Base-by-base conservation (phyloP, 2,329 filamentous ascomycete species). In the Fusarium siculi region DNA sequence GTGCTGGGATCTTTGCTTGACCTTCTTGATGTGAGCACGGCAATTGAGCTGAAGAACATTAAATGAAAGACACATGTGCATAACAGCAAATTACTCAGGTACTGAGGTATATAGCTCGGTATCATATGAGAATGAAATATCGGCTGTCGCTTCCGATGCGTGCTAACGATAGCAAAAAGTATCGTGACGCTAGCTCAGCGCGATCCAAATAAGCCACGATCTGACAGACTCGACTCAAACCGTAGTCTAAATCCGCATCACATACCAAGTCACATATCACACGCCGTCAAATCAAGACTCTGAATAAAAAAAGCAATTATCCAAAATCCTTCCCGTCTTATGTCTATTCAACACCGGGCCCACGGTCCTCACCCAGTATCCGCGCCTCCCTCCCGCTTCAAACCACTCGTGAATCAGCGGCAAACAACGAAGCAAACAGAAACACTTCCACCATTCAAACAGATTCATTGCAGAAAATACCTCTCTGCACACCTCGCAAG, bases 1-100 rank as follows among this genome's bases (percentile, higher is more conserved):
- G 23, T 53, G 23, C 50, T n/a, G 32, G 66, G 63, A 42, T 68
- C 63, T 53, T 68, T 47, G 39, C 37, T 30, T 37, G 23, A 60
- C 44, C 37, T 44, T 42, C 54, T 66, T 8, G 34, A 64, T 58
- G 28, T 55, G 63, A 60, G 30, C 53, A 18, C 42, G 60, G 60
- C 53, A 63, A 63, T 60, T 34, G 42, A 63, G 34, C 30, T 56
- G 58, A 56, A 28, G 25, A 7, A 8, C 25, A 6, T 30, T 11
- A 30, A 30, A 30, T 30, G 30, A 30, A 23, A 23, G 25, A 30
- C 44, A 47, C 44, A 47, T 47, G 44, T 28, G 43, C 16, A 47
- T 28, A 16, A 47, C 9, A 21, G 19, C 25, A 15, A 28, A 25
- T 19, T 47, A 16, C 10, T 30, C 15, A 4, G 46, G 32, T 32